Base-by-base conservation (phyloP, 257 asterid genomes). In the Fraxinus pennsylvanica region DNA sequence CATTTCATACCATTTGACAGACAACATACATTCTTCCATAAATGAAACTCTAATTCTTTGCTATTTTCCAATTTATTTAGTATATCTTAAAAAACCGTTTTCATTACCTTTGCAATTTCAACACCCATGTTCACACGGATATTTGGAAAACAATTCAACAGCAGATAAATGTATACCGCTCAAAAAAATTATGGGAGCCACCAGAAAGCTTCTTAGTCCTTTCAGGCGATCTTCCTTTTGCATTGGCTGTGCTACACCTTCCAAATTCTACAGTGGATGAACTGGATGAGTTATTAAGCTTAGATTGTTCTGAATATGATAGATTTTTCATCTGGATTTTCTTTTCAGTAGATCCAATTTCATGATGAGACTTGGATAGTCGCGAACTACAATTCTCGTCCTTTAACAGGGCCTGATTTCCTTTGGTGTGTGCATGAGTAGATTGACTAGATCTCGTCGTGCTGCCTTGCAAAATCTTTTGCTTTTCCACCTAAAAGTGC, bases 401-500 rank as follows among this genome's bases (percentile, higher is more conserved):
- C 71, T 80, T 82, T 71, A 82, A 83, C 79, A 76, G 33, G 63
- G 74, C 84, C 68, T 74, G 80, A 72, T 77, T 85, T 82, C 84
- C 92, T 32, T 86, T 79, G 79, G 41, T 72, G 54, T 54, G 71
- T 73, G 80, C 79, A 83, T 84, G 78, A 74, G 79, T 72, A 9
- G 85, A 2, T 75, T 59, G 79, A 41, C 69, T 29, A 70, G 63
- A 82, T 72, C 82, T 89, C 80, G 81, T 82, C 36, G 76, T 79
- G 85, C 96, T 87, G 76, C 87, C 84, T 76, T 78, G 94, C 84
- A 92, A 76, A 81, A 92, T 94, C 89, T 87, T 94, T 88, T 90
- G 95, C 81, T 82, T 92, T 84, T 91, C 99, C 82, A 91, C 97
- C 98, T 94, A 85, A 81, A 78, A 70, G 71, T 78, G 69, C 69